Conservation (phyloP, 192 early-diverging fungal genomes). For the Rhizophagus clarus region DNA sequence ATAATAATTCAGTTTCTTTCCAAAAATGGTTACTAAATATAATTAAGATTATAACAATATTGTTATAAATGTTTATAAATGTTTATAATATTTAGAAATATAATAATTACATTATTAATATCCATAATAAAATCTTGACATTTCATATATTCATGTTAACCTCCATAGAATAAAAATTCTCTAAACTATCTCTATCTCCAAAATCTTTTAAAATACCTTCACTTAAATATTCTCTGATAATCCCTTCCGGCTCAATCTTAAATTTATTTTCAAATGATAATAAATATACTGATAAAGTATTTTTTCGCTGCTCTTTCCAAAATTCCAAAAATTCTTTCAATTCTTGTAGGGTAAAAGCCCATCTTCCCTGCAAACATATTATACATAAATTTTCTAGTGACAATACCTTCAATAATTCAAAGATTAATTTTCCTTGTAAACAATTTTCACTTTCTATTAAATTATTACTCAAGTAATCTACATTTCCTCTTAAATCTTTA, state of each 20-base stretch:
- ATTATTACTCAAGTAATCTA: not conserved
- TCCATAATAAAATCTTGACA: too few relatives aligned
- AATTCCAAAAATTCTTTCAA: constrained; percentile 14
- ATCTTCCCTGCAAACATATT: not conserved
- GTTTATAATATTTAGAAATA: too few relatives aligned
- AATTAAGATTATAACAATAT: too few relatives aligned
- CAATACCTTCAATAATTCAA: not conserved
- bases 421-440: constrained; percentile 8
- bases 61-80: too few relatives aligned
- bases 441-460: not conserved
- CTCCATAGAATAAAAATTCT: not conserved
- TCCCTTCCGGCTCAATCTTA: not conserved
- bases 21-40: too few relatives aligned
- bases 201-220: constrained; percentile 11
- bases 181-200: not conserved
- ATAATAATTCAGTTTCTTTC: too few relatives aligned
- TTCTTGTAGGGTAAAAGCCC: not conserved
- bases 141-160: too few relatives aligned
- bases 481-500: not conserved
- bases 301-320: not conserved
- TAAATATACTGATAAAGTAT: not conserved
- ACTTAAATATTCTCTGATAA: not conserved
- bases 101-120: too few relatives aligned
- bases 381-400: not conserved
- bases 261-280: not conserved